These are phyloP conservation scores for Volutella citrinella DNA, from an alignment of 2,329 filamentous ascomycete genomes.

Conservation along the genomic window DNA sequence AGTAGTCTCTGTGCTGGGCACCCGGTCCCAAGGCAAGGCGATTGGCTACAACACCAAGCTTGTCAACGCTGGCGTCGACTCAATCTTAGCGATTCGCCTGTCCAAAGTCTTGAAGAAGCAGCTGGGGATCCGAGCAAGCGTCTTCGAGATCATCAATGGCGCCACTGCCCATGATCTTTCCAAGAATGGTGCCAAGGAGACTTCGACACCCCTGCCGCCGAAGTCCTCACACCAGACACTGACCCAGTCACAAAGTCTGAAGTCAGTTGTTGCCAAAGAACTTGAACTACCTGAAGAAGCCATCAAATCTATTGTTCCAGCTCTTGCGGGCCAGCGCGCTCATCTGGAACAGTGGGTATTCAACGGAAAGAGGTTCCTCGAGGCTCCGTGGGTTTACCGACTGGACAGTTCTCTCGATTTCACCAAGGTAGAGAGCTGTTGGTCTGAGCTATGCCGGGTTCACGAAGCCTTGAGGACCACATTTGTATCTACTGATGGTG, in stretches of 20 bases:
- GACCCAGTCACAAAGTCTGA: no score
- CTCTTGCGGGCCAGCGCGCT: conserved; percentile 17
- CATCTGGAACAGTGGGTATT: conserved; percentile 19
- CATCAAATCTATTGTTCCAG: conserved; percentile 15
- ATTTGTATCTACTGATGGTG: no score
- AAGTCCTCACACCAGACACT: no score
- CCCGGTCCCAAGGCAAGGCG: conserved; percentile 6
- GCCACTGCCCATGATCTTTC: no score
- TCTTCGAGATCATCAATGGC: no score
- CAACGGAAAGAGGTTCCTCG: conserved; percentile 23
- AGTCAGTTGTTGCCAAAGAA: no score
- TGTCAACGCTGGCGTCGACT: conserved; percentile 20
- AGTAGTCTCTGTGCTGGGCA: conserved; percentile 13
- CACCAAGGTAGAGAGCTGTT: conserved; percentile 3
- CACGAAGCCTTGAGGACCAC: no score
- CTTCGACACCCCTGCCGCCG: no score
- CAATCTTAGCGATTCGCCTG: conserved; percentile 21
- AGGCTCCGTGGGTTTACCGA: conserved; percentile 22
- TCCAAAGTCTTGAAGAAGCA: conserved; percentile 15
- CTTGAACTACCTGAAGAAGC: conserved; percentile 1
- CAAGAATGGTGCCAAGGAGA: no score
- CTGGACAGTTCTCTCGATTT: conserved; percentile 10
- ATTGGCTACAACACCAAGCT: conserved; percentile 16
- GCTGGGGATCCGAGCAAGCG: conserved; percentile 15
- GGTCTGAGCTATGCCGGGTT: no score